A percentile compares a stretch with the other conserved stretches of the same genome.
Evolutionary conservation across 2,329 filamentous ascomycete species (phyloP).

Genomic region (Trichoderma pleuroti): DNA sequence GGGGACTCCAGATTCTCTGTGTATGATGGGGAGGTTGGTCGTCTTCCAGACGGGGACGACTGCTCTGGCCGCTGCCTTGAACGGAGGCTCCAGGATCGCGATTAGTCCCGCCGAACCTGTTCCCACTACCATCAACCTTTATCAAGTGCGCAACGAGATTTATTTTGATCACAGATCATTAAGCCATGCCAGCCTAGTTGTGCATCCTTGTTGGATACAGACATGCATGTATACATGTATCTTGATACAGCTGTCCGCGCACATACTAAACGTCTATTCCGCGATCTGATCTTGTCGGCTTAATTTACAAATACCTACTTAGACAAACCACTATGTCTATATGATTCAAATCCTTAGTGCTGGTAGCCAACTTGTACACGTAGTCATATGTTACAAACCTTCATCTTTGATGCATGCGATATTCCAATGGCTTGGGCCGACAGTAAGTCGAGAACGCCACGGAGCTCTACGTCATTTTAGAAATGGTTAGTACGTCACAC

Average conservation of each 20-base stretch:
- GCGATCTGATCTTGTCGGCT: background rate
- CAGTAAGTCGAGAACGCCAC: background rate
- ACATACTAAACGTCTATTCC: background rate
- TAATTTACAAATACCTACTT: background rate
- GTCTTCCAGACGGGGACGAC: no score
- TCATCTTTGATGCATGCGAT: background rate
- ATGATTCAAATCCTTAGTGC: fast-evolving
- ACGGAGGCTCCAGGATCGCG: no score
- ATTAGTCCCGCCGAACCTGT: no score
- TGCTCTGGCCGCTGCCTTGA: no score
- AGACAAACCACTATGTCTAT: background rate
- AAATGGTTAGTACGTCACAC: background rate
- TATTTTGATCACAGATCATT: background rate
- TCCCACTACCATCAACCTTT: background rate
- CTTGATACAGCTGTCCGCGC: background rate
- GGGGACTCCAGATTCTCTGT: no score
- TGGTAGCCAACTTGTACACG: background rate
- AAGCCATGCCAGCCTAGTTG: background rate
- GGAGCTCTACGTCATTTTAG: background rate
- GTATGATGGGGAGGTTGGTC: no score
- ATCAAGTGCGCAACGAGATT: background rate
- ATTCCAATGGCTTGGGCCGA: background rate
- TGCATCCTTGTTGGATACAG: background rate
- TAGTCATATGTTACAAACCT: background rate
- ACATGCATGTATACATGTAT: background rate